Evolutionary conservation across 495 filamentous ascomycete species (phyloP), one percentile per base, ranked within the genome.

Genomic region (Xylaria flabelliformis): DNA sequence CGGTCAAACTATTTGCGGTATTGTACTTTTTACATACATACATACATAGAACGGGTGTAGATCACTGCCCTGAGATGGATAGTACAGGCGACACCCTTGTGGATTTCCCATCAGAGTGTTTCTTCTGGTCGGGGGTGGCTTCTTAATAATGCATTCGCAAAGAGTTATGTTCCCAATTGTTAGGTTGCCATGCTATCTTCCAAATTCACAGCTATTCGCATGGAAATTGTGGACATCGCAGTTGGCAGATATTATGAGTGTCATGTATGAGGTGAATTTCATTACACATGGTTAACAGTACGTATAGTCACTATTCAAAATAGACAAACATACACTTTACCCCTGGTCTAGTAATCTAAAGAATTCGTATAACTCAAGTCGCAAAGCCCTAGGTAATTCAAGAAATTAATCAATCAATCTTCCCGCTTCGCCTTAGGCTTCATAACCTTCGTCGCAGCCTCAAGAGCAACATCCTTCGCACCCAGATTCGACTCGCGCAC

Each of bases 401-500:
- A 26, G 1, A 1, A 12, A n/a, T 29, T 9, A 29, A n/a, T 15
- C 0, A 70, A 71, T 64, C 56, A 42, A n/a, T 63, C 71, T 5
- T 62, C 65, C 71, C 9, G 15, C n/a, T 67, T 73, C 55, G 73
- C 71, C 53, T 78, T 77, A 56, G 56, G 58, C 26, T 68, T 62
- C 64, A 72, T 74, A 63, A 74, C 74, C 73, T 75, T 81, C 21
- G 65, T 73, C 39, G 82, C 79, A 56, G 88, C 88, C 71, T 80
- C 80, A 67, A 83, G 79, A 7, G 92, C 91, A 74, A 85, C 82
- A 34, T 82, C 80, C 73, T 80, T 82, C 41, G 85, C 85, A 66
- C 83, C 81, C 34, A 76, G 76, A 79, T 92, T 94, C 69, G 77
- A 83, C 17, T 84, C 85, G 62, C 79, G 75, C 68, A 90, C 80